Base-by-base conservation (phyloP, 768 basidiomycete species). In the Rhodotorula diobovata region DNA sequence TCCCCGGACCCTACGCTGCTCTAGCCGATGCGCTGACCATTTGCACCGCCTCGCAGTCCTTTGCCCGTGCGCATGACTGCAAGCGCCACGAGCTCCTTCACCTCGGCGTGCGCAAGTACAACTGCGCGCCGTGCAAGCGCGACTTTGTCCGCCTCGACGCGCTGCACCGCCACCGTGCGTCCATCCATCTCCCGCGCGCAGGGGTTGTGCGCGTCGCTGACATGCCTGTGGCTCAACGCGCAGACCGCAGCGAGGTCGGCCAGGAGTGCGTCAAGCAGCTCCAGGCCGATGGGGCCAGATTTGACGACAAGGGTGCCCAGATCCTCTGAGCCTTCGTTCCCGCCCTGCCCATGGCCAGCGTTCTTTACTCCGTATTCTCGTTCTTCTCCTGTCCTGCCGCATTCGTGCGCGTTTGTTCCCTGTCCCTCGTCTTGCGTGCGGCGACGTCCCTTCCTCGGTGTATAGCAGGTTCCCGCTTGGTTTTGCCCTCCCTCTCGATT, bases 71-170 rank as follows among this genome's bases (percentile, higher is more conserved):
- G 79, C 94, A 96, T 78, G 94, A 98, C 80, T 96, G 94, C 81
- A 97, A 95, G 79, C 86, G 93, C 5, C 95, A 98, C 77, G 94
- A 96, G 80, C 89, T 93, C 75, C 84, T 98, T 53, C 94, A 98
- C 79, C 88, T 90, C 68, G 94, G 95, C 76, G 89, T 92, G 77
- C 83, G 93, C 34, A 93, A 93, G 71, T 95, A 93, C 79, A 89
- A 86, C 21, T 98, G 95, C 46, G 63, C 66, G 16, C 93, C 92
- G 55, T 98, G 94, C 79, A 85, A 86, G 76, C 91, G 93, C 83
- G 90, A 88, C 76, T 98, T 98, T 83, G 93, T 93, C 43, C 81
- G 94, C 70, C 89, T 96, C 86, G 95, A 97, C 80, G 94, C 94
- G 53, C 84, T 97, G 63, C 95, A 95, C 78, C 82, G 94, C 72